Evolutionary conservation across 2,329 filamentous ascomycete species (phyloP), one percentile per base, ranked within the genome.

Genomic region (Volutella citrinella): DNA sequence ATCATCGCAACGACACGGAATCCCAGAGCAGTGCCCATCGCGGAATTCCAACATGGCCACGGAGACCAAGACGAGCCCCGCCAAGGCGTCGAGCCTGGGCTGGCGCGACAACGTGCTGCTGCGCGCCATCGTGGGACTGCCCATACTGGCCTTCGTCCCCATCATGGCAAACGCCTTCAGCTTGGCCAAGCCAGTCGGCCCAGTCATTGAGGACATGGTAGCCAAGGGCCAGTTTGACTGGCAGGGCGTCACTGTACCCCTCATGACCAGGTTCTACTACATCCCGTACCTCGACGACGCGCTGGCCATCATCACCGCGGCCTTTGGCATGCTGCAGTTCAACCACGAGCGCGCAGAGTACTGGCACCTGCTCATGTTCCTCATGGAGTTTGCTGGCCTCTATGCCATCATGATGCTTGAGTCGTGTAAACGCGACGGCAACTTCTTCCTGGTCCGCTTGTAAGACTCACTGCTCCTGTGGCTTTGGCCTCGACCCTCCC

Each of bases 301-400:
- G 0, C 41, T 59, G 5, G 27, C 40, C 3, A 35, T 36, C 2
- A 44, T 54, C 0, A 43, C 46, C 0, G 32, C 45, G 10, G 45
- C 41, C 0, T 59, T 59, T 29, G 38, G 43, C 1, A 45, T 53
- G 17, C 5, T 59, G 18, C 43, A 54, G 11, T 49, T 56, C 24
- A 44, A 40, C n/a, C 32, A 38, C 1, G 42, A 52, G 7, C 30
- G 34, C 1, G 9, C 20, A 22, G 20, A 22, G 0, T 59, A 56
- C 13, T 57, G 54, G 49, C 54, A 58, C 12, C 42, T 45, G 4
- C 20, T 57, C 6, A 38, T 55, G 10, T 56, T 59, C 12, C 27
- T 59, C 7, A 46, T 46, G 1, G 56, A 59, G 4, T 54, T 43
- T 30, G 49, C 41, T 17, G 45, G 49, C 7, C 30, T 59, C 34